phyloP scores from a whole-genome alignment of 176 grass and related monocot genomes.

The Eragrostis nindensis region DNA sequence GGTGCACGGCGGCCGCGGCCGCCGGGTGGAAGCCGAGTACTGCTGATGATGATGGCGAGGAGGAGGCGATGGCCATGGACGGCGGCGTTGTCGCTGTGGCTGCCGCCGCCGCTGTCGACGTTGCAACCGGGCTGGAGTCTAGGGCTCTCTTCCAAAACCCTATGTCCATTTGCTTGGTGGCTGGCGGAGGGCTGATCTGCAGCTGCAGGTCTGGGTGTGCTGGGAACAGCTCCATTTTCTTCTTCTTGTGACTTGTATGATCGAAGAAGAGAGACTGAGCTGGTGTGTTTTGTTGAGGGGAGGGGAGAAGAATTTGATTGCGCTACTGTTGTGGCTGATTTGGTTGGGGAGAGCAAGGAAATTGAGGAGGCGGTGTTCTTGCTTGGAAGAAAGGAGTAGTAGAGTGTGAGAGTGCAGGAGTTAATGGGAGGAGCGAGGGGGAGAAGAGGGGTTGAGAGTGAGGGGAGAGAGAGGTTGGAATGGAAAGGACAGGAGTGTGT shows the following conservation, averaged over 20 bases:
- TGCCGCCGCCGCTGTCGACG: neutral
- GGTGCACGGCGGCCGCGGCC: neutral
- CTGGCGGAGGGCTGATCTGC: slow-evolving; percentile 72
- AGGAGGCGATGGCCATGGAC: slow-evolving; percentile 21
- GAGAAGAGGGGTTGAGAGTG: neutral
- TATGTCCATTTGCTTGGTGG: slow-evolving; percentile 66
- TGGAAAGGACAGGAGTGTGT: slow-evolving; percentile 48
- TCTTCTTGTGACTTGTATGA: neutral
- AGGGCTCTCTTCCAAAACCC: slow-evolving; percentile 88
- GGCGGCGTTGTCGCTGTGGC: slow-evolving; percentile 2
- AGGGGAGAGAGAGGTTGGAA: slow-evolving; percentile 33
- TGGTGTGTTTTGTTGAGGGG: neutral
- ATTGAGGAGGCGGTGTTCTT: slow-evolving; percentile 47
- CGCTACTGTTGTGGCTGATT: slow-evolving; percentile 7
- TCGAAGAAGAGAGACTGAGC: neutral
- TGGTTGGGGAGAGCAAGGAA: slow-evolving; percentile 9
- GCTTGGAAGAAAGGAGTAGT: slow-evolving; percentile 12
- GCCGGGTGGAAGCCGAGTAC: slow-evolving; percentile 26
- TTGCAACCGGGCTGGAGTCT: slow-evolving; percentile 31
- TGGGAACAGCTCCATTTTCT: slow-evolving; percentile 84
- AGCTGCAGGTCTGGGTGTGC: slow-evolving; percentile 88
- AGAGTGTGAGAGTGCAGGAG: slow-evolving; percentile 3
- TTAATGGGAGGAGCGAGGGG: neutral
- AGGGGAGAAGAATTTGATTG: slow-evolving; percentile 3
- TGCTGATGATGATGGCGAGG: slow-evolving; percentile 7